Evolutionary conservation across 306 rosid species (phyloP), one percentile per base, ranked within the genome.

Genomic region (Mucuna pruriens): DNA sequence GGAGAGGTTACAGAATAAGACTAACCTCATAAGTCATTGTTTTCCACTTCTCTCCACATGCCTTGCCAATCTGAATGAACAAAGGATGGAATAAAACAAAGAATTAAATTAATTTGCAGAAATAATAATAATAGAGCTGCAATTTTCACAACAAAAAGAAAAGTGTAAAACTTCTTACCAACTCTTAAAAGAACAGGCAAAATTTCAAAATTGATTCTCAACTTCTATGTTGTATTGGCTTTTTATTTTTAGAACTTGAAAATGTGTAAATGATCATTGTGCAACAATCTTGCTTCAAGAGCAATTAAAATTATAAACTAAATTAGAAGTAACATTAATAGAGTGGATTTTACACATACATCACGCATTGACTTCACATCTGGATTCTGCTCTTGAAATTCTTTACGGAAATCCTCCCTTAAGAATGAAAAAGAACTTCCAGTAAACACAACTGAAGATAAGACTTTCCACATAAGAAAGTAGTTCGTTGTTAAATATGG

Each of bases 21-120:
- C 75, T 49, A 74, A 95, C 99, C 94, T 95, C 99, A 85, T 84
- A 95, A 25, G 92, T 82, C 97, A 95, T 90, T 82, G 93, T 95
- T 87, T 93, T 95, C 99, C 99, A 95, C 87, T 93, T 93, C 85
- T 88, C 98, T 82, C 99, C 98, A 60, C 99, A 89, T 6, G 97
- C 98, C 90, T 90, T 95, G 85, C 99, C 98, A 71, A 95, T 69
- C 99, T 95, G 90, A 85, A 83, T n/a, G 54, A 73, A 85, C 89
- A 69, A 6, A 45, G n/a, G 61, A 60, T 16, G 7, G 61, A 83
- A 31, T 25, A 81, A 57, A 63, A 38, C 72, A 75, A 17, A 67
- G 44, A 81, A 49, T 4, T 66, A 67, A 9, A 66, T 67, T 63
- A 83, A 52, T 75, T 73, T 7, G 54, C 36, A 57, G 7, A 1